Evolutionary conservation across 495 filamentous ascomycete species (phyloP).

Genomic region (Alectoria sarmentosa): DNA sequence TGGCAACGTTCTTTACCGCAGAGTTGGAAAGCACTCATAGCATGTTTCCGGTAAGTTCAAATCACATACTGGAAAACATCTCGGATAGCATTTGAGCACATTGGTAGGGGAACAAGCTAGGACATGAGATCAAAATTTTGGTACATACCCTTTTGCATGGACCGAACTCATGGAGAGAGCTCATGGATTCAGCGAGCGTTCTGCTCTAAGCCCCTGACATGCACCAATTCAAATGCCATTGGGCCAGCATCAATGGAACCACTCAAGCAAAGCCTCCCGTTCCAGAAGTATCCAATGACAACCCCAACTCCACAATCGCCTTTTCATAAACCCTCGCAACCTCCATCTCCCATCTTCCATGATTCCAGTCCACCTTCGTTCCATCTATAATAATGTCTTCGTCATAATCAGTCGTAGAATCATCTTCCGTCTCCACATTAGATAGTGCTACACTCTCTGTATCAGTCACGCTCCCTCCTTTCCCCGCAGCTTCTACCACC

Average conservation of each 20-base stretch:
- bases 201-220: background rate
- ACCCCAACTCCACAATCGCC: constrained; percentile 44
- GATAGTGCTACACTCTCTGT: constrained; percentile 31
- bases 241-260: too few species aligned
- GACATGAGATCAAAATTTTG: background rate
- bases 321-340: constrained; percentile 70
- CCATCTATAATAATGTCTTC: constrained; percentile 31
- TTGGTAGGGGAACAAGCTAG: background rate
- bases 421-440: constrained; percentile 29
- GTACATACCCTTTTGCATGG: background rate
- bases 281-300: constrained; percentile 17
- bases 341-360: constrained; percentile 53
- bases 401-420: constrained; percentile 32
- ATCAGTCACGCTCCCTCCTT: constrained; percentile 30
- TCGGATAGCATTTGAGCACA: background rate
- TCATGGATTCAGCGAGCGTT: background rate
- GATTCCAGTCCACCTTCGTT: constrained; percentile 36
- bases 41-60: background rate
- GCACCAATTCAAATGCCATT: background rate
- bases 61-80: background rate
- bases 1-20: background rate
- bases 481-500: constrained; percentile 56
- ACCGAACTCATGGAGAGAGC: background rate
- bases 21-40: background rate
- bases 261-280: background rate